Base-by-base conservation (phyloP, 345 rosid species). In the Lepidium didymum region DNA sequence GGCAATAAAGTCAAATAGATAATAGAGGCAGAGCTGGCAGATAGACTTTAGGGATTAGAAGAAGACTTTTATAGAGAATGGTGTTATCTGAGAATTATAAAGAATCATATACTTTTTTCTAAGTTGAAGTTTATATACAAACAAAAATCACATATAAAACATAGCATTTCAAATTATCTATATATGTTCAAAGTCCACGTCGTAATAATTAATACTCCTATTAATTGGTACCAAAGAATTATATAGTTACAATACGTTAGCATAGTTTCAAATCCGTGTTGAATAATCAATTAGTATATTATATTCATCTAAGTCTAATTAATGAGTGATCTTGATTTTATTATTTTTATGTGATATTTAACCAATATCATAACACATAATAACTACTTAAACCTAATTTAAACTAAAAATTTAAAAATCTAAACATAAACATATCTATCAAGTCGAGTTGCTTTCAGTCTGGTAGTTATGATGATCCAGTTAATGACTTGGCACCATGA, bases 11-110 rank as follows among this genome's bases (percentile, higher is more conserved):
- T 64, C 47, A 52, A 45, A 47, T 52, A 46, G 4, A 27, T 0
- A 0, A 61, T 6, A 27, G 13, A 31, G 46, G 66, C 70, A 47
- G 31, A 41, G 76, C 76, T 72, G 76, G 76, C 76, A 72, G 60
- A 64, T 72, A 56, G 76, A 72, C 76, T 72, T 64, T 64, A 53
- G 49, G 44, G 53, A 38, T 56, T 46, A 47, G 59, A 47, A 72
- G 53, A 33, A 64, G 70, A 72, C 70, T 72, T 63, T 72, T 72
- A 72, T 47, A 67, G 53, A 64, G 70, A 72, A 64, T 56, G 58
- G 76, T 72, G 70, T 64, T 72, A 55, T 62, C 27, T 56, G 59
- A 47, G 29, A 64, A 63, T 37, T 55, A 19, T 72, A 64, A 64
- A 55, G n/a, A n/a, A n/a, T n/a, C n/a, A n/a, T n/a, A n/a, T n/a